Conservation (phyloP, 1,284 basidiomycete genomes). For the Inonotus hispidus region DNA sequence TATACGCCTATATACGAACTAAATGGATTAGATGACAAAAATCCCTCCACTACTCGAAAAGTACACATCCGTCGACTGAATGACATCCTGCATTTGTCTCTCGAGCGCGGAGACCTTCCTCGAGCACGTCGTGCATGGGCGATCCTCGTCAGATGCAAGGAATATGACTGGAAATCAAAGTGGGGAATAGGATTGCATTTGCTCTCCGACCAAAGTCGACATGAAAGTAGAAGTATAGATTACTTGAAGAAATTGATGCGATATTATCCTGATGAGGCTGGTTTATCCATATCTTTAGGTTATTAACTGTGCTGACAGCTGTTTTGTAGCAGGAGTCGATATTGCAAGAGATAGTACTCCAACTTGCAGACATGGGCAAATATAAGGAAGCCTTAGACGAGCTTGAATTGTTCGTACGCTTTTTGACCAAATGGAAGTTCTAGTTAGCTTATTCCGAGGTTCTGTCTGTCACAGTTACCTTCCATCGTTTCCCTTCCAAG, state of each 20-base stretch:
- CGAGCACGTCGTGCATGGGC: slow-evolving; percentile 74
- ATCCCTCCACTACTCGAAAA: slow-evolving; percentile 45
- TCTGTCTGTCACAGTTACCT: slow-evolving; percentile 57
- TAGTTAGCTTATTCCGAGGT: not conserved
- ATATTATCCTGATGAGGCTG: slow-evolving; percentile 57
- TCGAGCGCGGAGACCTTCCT: slow-evolving; percentile 62
- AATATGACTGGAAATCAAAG: slow-evolving; percentile 70
- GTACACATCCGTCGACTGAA: slow-evolving; percentile 67
- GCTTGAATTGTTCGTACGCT: slow-evolving; percentile 66
- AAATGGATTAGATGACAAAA: not conserved
- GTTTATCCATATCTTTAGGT: slow-evolving; percentile 20
- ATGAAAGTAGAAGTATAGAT: slow-evolving; percentile 20
- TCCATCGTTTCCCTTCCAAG: slow-evolving; percentile 79
- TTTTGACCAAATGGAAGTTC: slow-evolving; percentile 1
- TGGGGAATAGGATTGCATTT: slow-evolving; percentile 71
- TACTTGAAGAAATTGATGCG: slow-evolving; percentile 49
- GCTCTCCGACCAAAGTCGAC: slow-evolving; percentile 31
- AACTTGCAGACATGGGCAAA: slow-evolving; percentile 52
- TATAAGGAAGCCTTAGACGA: slow-evolving; percentile 75
- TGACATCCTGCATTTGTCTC: slow-evolving; percentile 68
- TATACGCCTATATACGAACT: not conserved
- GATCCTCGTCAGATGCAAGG: slow-evolving; percentile 78
- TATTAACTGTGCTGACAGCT: not conserved
- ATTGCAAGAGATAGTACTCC: slow-evolving; percentile 68
- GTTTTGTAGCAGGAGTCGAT: slow-evolving; percentile 62